phyloP scores from a whole-genome alignment of 2,329 filamentous ascomycete species.

The Huntiella moniliformis region DNA sequence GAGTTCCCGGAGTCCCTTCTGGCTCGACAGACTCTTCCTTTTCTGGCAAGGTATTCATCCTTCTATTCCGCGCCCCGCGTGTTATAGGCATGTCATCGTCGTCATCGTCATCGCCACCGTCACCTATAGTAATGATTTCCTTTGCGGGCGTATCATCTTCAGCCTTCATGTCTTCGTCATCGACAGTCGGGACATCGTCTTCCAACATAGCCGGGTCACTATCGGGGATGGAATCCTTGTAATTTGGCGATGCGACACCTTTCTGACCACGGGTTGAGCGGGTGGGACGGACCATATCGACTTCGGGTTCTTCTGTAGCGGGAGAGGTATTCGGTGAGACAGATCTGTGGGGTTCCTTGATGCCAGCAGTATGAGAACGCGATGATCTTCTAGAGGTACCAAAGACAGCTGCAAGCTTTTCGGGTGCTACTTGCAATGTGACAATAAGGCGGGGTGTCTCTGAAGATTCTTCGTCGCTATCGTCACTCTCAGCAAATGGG shows the following conservation, averaged over 20 bases:
- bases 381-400: slow-evolving; percentile 27
- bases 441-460: slow-evolving; percentile 19
- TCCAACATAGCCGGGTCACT: slow-evolving; percentile 12
- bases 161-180: slow-evolving; percentile 12
- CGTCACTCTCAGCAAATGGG: slow-evolving; percentile 28
- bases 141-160: slow-evolving; percentile 3
- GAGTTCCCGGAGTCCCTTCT: slow-evolving; percentile 14
- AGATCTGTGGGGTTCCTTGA: slow-evolving; percentile 35
- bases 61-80: slow-evolving; percentile 8
- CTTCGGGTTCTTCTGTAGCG: slow-evolving; percentile 20
- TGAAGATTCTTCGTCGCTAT: slow-evolving; percentile 23
- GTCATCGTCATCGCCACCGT: slow-evolving; percentile 17
- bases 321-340: slow-evolving; percentile 40
- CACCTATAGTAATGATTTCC: slow-evolving; percentile 12
- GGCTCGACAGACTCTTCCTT: slow-evolving; percentile 21
- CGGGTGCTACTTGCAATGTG: slow-evolving; percentile 24
- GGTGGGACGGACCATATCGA: slow-evolving; percentile 17
- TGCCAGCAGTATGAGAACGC: slow-evolving; percentile 34
- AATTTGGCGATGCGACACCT: slow-evolving; percentile 22
- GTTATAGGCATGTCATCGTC: slow-evolving; percentile 15
- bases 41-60: slow-evolving; percentile 18
- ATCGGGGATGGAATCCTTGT: slow-evolving; percentile 10
- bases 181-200: slow-evolving; percentile 3
- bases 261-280: slow-evolving; percentile 32
- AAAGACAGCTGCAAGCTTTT: slow-evolving; percentile 14